These are phyloP conservation scores for Flaveria brownii DNA, from an alignment of 129 eudicot species.

Conservation along the genomic window DNA sequence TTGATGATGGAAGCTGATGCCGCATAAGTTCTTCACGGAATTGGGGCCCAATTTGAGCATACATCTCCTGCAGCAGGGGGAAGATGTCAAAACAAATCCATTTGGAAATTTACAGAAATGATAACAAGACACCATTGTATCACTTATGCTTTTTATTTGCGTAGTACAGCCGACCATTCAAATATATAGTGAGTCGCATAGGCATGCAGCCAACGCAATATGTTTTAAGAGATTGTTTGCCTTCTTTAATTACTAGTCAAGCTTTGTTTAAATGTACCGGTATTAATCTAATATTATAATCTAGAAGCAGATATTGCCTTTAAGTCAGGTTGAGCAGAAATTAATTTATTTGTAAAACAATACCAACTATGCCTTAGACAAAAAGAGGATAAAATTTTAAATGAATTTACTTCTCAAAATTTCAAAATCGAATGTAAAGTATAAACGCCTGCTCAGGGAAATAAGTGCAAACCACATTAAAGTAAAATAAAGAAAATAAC, in stretches of 20 bases:
- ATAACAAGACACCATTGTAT: background rate
- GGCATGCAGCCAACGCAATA: slow-evolving; percentile 14
- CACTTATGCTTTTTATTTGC: background rate
- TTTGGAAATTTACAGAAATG: slow-evolving; percentile 6
- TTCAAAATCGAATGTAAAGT: background rate
- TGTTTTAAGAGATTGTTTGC: background rate
- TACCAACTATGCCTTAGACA: background rate
- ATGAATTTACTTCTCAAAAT: background rate
- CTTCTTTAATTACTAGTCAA: background rate
- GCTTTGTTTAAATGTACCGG: background rate
- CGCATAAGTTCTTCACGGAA: slow-evolving; percentile 88
- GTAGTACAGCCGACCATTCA: slow-evolving; percentile 16
- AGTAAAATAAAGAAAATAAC: background rate
- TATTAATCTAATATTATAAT: background rate
- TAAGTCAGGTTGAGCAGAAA: slow-evolving; percentile 5
- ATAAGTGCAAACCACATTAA: background rate
- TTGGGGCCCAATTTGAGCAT: slow-evolving; percentile 91
- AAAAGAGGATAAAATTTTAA: background rate
- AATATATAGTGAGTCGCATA: background rate
- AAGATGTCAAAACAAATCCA: slow-evolving; percentile 12
- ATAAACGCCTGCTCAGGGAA: background rate
- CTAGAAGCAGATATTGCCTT: slow-evolving; percentile 10
- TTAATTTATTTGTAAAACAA: slow-evolving; percentile 5
- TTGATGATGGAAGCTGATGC: slow-evolving; percentile 77
- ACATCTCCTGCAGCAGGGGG: slow-evolving; percentile 77